Evolutionary conservation across 2,329 filamentous ascomycete genomes (phyloP).

Genomic region (Verticillium klebahnii): DNA sequence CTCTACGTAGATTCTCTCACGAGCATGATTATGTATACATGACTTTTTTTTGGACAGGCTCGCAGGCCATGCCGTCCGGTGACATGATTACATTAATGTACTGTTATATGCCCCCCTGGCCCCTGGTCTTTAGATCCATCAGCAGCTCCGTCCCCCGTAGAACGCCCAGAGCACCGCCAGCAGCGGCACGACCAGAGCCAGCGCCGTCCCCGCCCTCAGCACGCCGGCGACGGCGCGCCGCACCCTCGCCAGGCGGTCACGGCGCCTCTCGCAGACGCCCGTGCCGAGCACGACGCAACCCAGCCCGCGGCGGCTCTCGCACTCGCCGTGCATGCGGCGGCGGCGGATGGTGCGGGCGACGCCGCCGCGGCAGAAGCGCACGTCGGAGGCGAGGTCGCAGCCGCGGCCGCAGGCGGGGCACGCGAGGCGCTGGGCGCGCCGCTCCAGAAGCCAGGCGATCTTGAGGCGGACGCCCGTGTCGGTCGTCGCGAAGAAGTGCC

Average conservation of each 20-base stretch:
- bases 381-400: slow-evolving; percentile 56
- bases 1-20: not conserved
- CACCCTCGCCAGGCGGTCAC: not conserved
- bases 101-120: no score
- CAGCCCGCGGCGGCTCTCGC: slow-evolving; percentile 51
- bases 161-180: not conserved
- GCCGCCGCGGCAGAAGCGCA: slow-evolving; percentile 56
- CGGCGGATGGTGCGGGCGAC: slow-evolving; percentile 55
- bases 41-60: not conserved
- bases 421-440: slow-evolving; percentile 58
- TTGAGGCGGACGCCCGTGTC: slow-evolving; percentile 63
- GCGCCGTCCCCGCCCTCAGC: not conserved
- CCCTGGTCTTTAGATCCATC: not conserved
- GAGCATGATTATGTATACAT: not conserved
- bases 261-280: slow-evolving; percentile 34
- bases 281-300: slow-evolving; percentile 54
- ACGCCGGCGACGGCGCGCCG: not conserved
- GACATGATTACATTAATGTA: no score
- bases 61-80: no score
- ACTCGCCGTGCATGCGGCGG: slow-evolving; percentile 56
- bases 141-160: not conserved
- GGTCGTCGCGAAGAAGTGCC: slow-evolving; percentile 59
- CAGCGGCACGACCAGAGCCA: not conserved
- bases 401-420: slow-evolving; percentile 57
- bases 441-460: slow-evolving; percentile 64